Evolutionary conservation across 495 filamentous ascomycete genomes (phyloP), one percentile per base, ranked within the genome.

Genomic region (Talaromyces nanjingensis): DNA sequence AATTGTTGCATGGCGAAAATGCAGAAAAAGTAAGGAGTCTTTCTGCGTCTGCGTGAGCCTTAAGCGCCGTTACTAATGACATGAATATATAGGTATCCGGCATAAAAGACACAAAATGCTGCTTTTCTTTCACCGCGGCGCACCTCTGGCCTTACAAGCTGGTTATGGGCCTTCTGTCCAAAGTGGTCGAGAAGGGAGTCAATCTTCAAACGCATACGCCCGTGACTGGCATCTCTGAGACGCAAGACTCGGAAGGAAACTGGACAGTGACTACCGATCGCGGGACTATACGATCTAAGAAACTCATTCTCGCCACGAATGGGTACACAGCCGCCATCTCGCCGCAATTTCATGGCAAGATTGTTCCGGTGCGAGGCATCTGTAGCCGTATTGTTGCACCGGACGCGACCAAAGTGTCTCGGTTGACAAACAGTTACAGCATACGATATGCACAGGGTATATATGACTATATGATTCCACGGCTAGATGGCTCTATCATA

Each of bases 81-180:
- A 34, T 8, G 4, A 16, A 27, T 4, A 27, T 27, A n/a, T 14
- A 62, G 29, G 68, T 80, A 27, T 67, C 73, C n/a, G 77, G 74
- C 25, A 81, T 83, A 14, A 76, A 77, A 34, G 82, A 77, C 1
- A 81, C 81, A 0, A 70, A 58, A 12, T 71, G 80, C 1, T 81
- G 76, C 24, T 73, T 76, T 59, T 66, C 64, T 12, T 74, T 73
- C 16, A 69, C 71, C 4, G 78, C 83, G 1, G 82, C 73, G 0
- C 76, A 76, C 54, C 68, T 86, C 5, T 96, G 90, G 90, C 91
- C 91, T 0, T 94, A 93, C 72, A 96, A 94, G 72, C 81, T 93
- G n/a, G 84, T 94, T 7, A 73, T 86, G 8, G 84, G 82, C 64
- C 76, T 92, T 1, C 31, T 60, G 25, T 33, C 58, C 18, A 60